phyloP scores from a whole-genome alignment of 805 yeast species.

The Zygosaccharomyces siamensis region DNA sequence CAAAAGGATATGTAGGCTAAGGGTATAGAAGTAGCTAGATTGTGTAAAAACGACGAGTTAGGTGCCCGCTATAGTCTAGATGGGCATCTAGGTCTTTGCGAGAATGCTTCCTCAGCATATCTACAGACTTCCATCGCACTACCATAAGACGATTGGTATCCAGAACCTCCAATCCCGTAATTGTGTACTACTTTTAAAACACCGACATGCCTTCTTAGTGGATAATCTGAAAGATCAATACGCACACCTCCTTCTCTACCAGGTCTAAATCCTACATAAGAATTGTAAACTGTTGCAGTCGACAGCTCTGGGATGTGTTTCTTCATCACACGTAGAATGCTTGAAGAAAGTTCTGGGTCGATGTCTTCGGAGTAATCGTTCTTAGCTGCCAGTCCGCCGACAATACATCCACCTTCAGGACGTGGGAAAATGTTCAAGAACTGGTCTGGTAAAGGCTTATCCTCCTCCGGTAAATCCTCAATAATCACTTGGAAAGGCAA shows the following conservation, averaged over 20 bases:
- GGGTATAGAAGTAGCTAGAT: background rate
- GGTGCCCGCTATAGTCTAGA: background rate
- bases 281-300: constrained; percentile 17
- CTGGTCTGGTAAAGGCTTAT: constrained; percentile 34
- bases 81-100: background rate
- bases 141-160: constrained; percentile 70
- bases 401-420: constrained; percentile 65
- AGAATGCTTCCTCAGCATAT: constrained; percentile 31
- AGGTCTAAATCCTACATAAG: constrained; percentile 54
- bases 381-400: constrained; percentile 48
- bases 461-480: constrained; percentile 23
- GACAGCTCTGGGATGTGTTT: constrained; percentile 27
- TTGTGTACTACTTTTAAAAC: constrained; percentile 46
- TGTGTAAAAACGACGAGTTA: too few relatives aligned
- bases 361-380: constrained; percentile 34
- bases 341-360: constrained; percentile 43
- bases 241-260: constrained; percentile 57
- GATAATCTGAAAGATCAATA: constrained; percentile 39
- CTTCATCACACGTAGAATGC: constrained; percentile 45
- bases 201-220: constrained; percentile 10
- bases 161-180: constrained; percentile 74
- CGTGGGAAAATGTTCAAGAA: constrained; percentile 60
- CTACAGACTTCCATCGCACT: constrained; percentile 46
- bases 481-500: constrained; percentile 36
- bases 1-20: background rate